Conservation (phyloP, 2,329 filamentous ascomycete genomes). For the Colletotrichum sp. region DNA sequence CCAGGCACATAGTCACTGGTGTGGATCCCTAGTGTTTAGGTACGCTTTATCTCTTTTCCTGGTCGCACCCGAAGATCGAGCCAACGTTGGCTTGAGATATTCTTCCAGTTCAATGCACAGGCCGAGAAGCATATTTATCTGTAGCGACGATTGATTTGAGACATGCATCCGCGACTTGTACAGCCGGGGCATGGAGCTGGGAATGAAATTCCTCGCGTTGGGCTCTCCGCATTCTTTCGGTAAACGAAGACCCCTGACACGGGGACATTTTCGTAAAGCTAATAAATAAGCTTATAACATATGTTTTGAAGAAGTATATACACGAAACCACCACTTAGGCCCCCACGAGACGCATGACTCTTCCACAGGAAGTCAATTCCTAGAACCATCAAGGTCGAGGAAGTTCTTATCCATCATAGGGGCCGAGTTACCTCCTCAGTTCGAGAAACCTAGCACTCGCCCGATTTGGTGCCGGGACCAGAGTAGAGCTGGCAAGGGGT, state of each 20-base stretch:
- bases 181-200: neutral
- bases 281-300: neutral
- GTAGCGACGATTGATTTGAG: too few species aligned
- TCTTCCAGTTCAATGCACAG: neutral
- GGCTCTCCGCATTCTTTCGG: neutral
- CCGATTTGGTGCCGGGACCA: slow-evolving; percentile 33
- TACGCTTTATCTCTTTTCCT: neutral
- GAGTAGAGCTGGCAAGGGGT: slow-evolving; percentile 28
- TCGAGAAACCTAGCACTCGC: slow-evolving; percentile 3
- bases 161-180: neutral
- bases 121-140: rapidly evolving
- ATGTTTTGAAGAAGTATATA: neutral
- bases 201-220: neutral
- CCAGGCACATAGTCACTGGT: neutral
- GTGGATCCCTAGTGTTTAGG: neutral
- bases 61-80: neutral
- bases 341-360: neutral
- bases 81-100: neutral
- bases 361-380: neutral
- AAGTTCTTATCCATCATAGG: neutral
- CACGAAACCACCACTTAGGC: neutral
- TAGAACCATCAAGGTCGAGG: neutral
- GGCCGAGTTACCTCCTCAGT: neutral
- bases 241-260: neutral
- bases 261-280: neutral